Base-by-base conservation (phyloP, 1,284 basidiomycete genomes). In the Puccinia novopanici region DNA sequence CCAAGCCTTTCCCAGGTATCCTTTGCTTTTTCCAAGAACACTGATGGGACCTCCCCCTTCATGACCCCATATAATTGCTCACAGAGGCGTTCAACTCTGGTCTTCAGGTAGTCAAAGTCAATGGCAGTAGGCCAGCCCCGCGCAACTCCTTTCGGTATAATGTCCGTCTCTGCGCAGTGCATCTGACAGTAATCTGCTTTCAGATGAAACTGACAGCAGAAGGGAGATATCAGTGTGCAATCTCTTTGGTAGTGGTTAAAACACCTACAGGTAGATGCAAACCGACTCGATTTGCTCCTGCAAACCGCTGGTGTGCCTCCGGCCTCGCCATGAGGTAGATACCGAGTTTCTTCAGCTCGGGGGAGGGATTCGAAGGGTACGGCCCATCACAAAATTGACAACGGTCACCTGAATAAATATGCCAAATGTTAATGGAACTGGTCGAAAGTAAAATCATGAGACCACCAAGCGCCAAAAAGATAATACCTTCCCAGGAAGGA, bases 351-450 rank as follows among this genome's bases (percentile, higher is more conserved):
- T 19, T 1, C 1, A 71, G n/a, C 34, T 52, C 9, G 1, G 24
- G 19, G 24, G 68, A 71, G 5, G 68, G 68, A 0, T 2, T 24
- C n/a, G 17, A 2, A 17, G 68, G 68, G 24, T 50, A 27, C 45
- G 17, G 37, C 22, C 52, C n/a, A 13, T 71, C 45, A n/a, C 68
- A 71, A 27, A 71, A 71, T 6, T 8, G n/a, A 52, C 68, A 71
- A 0, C 50, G 40, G 22, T 55, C n/a, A n/a, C n/a, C 54, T 55
- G n/a, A 15, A 8, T n/a, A n/a, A n/a, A 15, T 45, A 45, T 45
- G 15, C 6, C 42, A 45, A 45, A 45, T 8, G 8, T 8, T 45
- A 15, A 45, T 45, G 42, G 42, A 45, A 8, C 15, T 8, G 15
- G 8, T 45, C 6, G 15, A 8, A 6, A 45, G 42, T 8, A 15